Conservation (phyloP, 495 filamentous ascomycete genomes). For the Tetracladium setigerum region DNA sequence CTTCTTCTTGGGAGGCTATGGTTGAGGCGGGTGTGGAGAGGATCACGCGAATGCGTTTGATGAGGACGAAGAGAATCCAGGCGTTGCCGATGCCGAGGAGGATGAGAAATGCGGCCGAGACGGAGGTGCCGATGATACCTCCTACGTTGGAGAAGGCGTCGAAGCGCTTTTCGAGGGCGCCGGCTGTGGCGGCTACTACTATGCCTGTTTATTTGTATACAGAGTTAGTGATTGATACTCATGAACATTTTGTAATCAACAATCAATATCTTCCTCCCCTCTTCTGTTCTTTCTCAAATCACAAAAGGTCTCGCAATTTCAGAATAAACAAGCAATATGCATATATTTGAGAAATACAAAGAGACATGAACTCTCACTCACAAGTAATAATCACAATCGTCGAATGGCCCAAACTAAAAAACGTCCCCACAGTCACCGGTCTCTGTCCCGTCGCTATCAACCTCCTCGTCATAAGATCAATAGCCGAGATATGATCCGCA, state of each 20-base stretch:
- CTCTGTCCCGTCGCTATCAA: constrained; percentile 80
- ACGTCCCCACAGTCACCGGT: constrained; percentile 92
- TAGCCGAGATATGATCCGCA: constrained; percentile 93
- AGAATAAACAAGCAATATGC: too few relatives aligned
- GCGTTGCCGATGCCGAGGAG: constrained; percentile 76
- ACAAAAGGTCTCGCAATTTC: too few relatives aligned
- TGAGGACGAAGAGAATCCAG: constrained; percentile 74
- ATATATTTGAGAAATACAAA: too few relatives aligned
- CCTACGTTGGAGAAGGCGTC: constrained; percentile 75
- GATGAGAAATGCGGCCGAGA: constrained; percentile 75
- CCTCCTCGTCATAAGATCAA: constrained; percentile 90
- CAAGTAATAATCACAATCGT: constrained; percentile 91
- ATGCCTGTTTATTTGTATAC: constrained; percentile 27
- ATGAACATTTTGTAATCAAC: too few relatives aligned
- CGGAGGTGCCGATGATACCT: constrained; percentile 76
- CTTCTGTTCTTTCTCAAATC: too few relatives aligned
- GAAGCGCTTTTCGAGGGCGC: constrained; percentile 71
- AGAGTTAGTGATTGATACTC: too few relatives aligned
- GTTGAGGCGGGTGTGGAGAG: constrained; percentile 27
- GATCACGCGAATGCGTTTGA: constrained; percentile 56
- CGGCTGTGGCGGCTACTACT: constrained; percentile 82
- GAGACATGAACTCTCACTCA: too few relatives aligned
- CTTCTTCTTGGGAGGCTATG: constrained; percentile 36
- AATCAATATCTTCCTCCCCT: too few relatives aligned
- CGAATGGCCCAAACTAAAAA: constrained; percentile 88